Conservation (phyloP, 352 stramenopile genomes). For the Phytophthora sp. region DNA sequence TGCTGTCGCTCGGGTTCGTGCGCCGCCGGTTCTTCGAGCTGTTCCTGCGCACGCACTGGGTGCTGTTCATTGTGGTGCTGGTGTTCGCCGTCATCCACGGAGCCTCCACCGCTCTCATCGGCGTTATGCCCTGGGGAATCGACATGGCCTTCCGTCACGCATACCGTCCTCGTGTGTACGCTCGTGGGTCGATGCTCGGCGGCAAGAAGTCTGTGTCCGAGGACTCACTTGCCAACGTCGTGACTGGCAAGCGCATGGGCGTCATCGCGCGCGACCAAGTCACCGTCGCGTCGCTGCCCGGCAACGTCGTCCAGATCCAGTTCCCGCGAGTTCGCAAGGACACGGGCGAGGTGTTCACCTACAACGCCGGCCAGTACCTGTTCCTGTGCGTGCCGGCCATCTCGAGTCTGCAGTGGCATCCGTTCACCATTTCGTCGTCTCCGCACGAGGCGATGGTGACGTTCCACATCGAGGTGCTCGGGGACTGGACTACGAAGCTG, state of each 20-base stretch:
- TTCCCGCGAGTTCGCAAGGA: constrained; percentile 38
- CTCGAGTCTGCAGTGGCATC: constrained; percentile 79
- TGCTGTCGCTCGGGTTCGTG: constrained; percentile 41
- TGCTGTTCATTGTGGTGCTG: constrained; percentile 56
- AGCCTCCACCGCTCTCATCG: constrained; percentile 37
- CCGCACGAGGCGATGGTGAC: constrained; percentile 65
- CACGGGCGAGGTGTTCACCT: constrained; percentile 39
- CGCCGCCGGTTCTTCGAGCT: constrained; percentile 59
- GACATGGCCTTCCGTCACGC: constrained; percentile 46
- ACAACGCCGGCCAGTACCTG: constrained; percentile 64
- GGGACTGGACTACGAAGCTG: constrained; percentile 69
- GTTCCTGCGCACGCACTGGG: constrained; percentile 55
- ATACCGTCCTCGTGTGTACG: constrained; percentile 30
- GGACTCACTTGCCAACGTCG: constrained; percentile 19
- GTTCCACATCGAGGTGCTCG: constrained; percentile 64
- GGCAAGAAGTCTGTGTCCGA: constrained; percentile 12
- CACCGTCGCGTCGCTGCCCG: constrained; percentile 7
- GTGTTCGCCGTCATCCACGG: constrained; percentile 51
- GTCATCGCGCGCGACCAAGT: constrained; percentile 34
- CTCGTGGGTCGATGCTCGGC: constrained; percentile 10
- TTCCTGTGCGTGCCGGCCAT: constrained; percentile 83
- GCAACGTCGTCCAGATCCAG: constrained; percentile 43
- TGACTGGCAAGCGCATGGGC: constrained; percentile 13
- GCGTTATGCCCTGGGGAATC: constrained; percentile 34
- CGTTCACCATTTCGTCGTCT: constrained; percentile 84